Base-by-base conservation (phyloP, 2,329 filamentous ascomycete species). In the Geosmithia flava region DNA sequence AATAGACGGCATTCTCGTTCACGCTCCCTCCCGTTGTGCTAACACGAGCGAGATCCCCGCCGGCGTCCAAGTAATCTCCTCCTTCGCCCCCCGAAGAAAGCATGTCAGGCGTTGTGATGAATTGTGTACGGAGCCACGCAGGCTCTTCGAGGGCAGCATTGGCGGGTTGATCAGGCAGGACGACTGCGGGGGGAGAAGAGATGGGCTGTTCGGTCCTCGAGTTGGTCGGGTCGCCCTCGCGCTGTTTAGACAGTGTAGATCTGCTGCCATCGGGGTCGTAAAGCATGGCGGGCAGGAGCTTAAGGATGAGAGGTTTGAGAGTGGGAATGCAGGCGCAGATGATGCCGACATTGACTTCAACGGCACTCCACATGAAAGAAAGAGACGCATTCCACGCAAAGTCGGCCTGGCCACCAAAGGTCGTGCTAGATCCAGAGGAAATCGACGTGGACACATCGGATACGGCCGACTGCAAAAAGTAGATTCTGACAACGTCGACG, bases 291-390 rank as follows among this genome's bases (percentile, higher is more conserved):
- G 77, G 77, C n/a, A 80, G 63, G 47, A 80, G 70, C 50, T 72
- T 72, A 53, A 86, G 78, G 48, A 91, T 81, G 7, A 97, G 70
- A 1, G 91, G 90, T 61, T 96, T 96, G 52, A 96, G 68, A 0
- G 85, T 91, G 8, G 91, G 91, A n/a, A 96, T 85, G 57, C 89
- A 95, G 42, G 85, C 90, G 59, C 87, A 95, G 53, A 89, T 83
- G 55, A 96, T 89, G 17, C 88, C 90, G 1, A 94, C 72, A 54
- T 95, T 93, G 58, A 95, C 88, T 63, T 96, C 90, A 48, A 96
- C 81, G 13, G 84, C 85, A 16, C 86, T 91, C 91, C 90, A 97
- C 86, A 95, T 91, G 59, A 94, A 83, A 0, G 87, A 87, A 5
- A 89, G 68, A 1, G 87, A 87, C 1, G 87, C 86, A 59, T 91